Percentiles rank a stretch among this genome's conserved stretches.
Evolutionary conservation across 2,329 filamentous ascomycete genomes (phyloP).

Genomic region (Fusarium cyanostomum): DNA sequence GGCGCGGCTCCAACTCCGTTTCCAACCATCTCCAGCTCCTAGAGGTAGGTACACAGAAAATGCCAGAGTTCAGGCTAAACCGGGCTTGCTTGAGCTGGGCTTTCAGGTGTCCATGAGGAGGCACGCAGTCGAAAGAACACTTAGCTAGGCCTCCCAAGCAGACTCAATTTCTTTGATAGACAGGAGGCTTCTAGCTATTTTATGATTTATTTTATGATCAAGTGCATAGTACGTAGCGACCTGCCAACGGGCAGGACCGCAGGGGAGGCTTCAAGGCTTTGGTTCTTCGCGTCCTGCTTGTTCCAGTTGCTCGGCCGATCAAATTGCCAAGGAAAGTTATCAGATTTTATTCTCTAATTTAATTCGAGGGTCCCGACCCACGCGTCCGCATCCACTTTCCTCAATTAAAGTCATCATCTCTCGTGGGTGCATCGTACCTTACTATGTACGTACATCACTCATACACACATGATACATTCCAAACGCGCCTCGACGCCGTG

Average conservation of each 20-base stretch:
- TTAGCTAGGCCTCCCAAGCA: no score
- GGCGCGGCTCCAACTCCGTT: slow-evolving; percentile 6
- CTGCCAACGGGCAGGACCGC: no score
- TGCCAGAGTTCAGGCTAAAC: background rate
- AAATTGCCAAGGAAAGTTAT: slow-evolving; percentile 42
- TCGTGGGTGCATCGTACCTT: slow-evolving; percentile 1
- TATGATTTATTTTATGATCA: no score
- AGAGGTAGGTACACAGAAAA: background rate
- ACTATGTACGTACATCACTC: slow-evolving; percentile 17
- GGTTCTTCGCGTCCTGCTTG: slow-evolving; percentile 2
- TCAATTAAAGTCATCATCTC: slow-evolving; percentile 29
- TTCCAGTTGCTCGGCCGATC: slow-evolving; percentile 34
- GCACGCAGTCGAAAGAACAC: background rate
- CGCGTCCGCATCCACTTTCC: slow-evolving; percentile 16
- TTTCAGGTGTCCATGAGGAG: slow-evolving; percentile 5
- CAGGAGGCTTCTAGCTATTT: no score
- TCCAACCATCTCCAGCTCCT: background rate
- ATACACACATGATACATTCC: slow-evolving; percentile 29
- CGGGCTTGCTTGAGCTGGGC: slow-evolving; percentile 10
- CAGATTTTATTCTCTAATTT: slow-evolving; percentile 34
- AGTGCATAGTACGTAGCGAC: no score
- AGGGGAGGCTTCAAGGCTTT: background rate
- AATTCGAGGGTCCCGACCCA: slow-evolving; percentile 18
- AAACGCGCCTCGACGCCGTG: slow-evolving; percentile 13
- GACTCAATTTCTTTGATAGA: no score